phyloP scores from a whole-genome alignment of 1,139 yeast species.

The Torulaspora pretoriensis region DNA sequence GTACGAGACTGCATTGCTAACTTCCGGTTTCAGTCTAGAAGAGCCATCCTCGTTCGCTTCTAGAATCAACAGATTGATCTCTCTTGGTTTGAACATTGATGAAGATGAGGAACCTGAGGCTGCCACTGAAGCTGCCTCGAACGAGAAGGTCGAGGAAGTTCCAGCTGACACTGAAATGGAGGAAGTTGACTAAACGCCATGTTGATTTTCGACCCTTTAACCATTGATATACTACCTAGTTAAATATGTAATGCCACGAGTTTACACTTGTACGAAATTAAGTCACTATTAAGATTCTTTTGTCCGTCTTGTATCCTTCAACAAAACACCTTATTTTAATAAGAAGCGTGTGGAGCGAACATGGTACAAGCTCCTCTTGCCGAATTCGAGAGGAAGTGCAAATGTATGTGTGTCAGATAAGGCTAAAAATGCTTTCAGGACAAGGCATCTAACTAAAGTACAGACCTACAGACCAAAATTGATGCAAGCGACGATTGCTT shows the following conservation, averaged over 20 bases:
- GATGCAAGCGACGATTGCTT: constrained; percentile 3
- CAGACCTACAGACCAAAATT: constrained; percentile 3
- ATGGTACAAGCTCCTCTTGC: neutral
- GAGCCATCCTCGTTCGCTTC: constrained; percentile 97
- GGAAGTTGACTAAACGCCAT: constrained; percentile 78
- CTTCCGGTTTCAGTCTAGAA: constrained; percentile 98
- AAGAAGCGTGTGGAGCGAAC: neutral
- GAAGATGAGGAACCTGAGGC: constrained; percentile 64
- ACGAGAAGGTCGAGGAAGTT: constrained; percentile 31
- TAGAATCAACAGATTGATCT: constrained; percentile 96
- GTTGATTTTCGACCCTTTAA: neutral
- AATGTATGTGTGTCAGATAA: neutral
- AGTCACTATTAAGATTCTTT: constrained; percentile 3
- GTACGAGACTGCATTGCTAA: constrained; percentile 95
- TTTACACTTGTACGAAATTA: constrained; percentile 15
- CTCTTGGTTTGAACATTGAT: constrained; percentile 96
- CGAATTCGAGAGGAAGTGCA: constrained; percentile 1
- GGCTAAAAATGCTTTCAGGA: neutral
- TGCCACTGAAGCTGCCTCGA: constrained; percentile 23
- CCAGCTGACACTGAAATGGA: constrained; percentile 95
- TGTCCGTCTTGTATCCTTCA: neutral
- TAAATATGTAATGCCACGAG: constrained; percentile 10
- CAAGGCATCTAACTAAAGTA: neutral
- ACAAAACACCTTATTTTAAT: neutral
- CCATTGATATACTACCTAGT: constrained; percentile 7